Conservation (phyloP, 2,329 filamentous ascomycete species). For the Clonostachys chloroleuca region DNA sequence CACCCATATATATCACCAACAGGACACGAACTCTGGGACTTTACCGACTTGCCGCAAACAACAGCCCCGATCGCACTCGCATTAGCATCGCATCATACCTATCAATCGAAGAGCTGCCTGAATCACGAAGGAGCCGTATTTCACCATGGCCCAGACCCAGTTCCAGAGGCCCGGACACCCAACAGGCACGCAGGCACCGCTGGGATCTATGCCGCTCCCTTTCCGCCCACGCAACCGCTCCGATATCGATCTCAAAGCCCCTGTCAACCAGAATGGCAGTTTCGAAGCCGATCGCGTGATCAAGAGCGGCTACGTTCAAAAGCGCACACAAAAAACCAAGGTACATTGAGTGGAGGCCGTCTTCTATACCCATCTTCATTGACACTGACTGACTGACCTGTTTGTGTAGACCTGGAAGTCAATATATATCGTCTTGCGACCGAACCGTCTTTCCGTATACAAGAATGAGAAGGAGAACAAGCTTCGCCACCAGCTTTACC, state of each 20-base stretch:
- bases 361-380: too few species aligned
- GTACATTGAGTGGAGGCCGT: conserved; percentile 34
- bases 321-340: conserved; percentile 92
- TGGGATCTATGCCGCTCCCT: conserved; percentile 1
- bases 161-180: not conserved
- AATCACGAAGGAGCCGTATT: too few species aligned
- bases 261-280: conserved; percentile 90
- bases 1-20: too few species aligned
- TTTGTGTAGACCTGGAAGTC: conserved; percentile 75
- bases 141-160: conserved; percentile 1
- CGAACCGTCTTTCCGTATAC: conserved; percentile 88
- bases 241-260: conserved; percentile 64
- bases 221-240: conserved; percentile 16
- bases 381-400: too few species aligned
- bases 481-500: conserved; percentile 79
- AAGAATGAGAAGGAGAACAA: conserved; percentile 87
- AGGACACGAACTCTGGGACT: too few species aligned
- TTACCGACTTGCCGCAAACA: too few species aligned
- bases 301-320: conserved; percentile 81
- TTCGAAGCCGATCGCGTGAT: conserved; percentile 94
- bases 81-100: too few species aligned
- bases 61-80: too few species aligned
- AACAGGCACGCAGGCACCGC: not conserved
- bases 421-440: conserved; percentile 83
- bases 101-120: too few species aligned